Base-by-base conservation (phyloP, 1,139 yeast species). In the Hanseniaspora sp. region DNA sequence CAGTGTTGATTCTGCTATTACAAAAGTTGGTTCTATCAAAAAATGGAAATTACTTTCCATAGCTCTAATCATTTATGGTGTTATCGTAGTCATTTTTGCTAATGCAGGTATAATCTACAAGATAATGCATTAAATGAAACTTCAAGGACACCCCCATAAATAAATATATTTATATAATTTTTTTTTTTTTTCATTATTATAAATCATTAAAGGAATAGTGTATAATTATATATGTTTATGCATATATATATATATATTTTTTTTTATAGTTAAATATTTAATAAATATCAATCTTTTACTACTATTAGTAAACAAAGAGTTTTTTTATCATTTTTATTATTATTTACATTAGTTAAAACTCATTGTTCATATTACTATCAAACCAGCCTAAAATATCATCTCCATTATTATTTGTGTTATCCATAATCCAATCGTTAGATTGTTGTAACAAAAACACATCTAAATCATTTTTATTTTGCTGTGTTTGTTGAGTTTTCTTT, bases 381-480 rank as follows among this genome's bases (percentile, higher is more conserved):
- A 88, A 84, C 96, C 96, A 90, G n/a, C 96, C 96, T 53, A 90
- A 72, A 64, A 90, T 83, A 65, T 88, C 96, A 65, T 88, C 96
- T 1, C 53, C 29, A 18, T 44, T 53, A 29, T 61, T 64, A 46
- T 62, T 62, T 15, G 63, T 61, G 57, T 79, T 83, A 12, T 76
- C 76, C 61, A 85, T 86, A 69, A 82, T 80, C 95, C 95, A 86
- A 35, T 87, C 90, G 51, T 81, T 79, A 28, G 88, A 83, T 63
- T 86, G 95, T 68, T 83, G 88, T 64, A 82, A 86, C 73, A 85
- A 76, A 67, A 82, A 71, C 23, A 61, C 58, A 55, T 69, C 68
- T 43, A 60, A 56, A 42, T 63, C 67, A 7, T 63, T 61, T n/a
- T 61, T 46, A 5, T 46, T 35, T 18, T 48, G 28, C 18, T 23